Conservation (phyloP, 1,284 basidiomycete species). For the Irpex sp. region DNA sequence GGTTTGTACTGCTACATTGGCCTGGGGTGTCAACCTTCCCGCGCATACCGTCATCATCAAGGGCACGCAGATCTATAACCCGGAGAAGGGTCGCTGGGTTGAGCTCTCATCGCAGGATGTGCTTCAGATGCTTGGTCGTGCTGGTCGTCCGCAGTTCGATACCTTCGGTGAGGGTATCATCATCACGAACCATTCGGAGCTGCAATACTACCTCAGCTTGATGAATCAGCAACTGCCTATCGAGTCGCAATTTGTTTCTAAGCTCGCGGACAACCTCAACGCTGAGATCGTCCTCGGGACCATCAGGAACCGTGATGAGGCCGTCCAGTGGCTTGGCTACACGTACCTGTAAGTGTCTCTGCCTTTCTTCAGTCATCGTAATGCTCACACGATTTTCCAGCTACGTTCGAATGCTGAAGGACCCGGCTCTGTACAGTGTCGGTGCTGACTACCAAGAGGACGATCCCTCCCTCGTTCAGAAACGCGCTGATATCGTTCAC, state of each 20-base stretch:
- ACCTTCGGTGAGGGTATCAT: constrained; percentile 98
- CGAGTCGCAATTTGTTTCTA: constrained; percentile 92
- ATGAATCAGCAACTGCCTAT: constrained; percentile 97
- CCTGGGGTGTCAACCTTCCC: constrained; percentile 99
- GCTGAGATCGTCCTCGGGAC: constrained; percentile 97
- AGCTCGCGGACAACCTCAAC: constrained; percentile 94
- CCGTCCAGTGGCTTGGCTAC: constrained; percentile 96
- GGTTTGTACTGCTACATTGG: constrained; percentile 96
- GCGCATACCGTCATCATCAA: constrained; percentile 99
- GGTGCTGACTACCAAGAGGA: constrained; percentile 90
- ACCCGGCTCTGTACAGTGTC: constrained; percentile 88
- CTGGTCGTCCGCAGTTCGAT: constrained; percentile 97
- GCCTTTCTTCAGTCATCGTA: neutral
- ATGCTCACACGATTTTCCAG: constrained; percentile 31
- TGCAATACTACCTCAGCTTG: constrained; percentile 95
- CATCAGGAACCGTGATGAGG: constrained; percentile 94
- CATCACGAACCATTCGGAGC: constrained; percentile 95
- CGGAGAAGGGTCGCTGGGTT: constrained; percentile 97
- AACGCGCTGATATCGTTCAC: constrained; percentile 92
- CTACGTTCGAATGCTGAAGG: constrained; percentile 95
- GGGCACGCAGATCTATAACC: constrained; percentile 99
- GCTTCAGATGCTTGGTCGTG: constrained; percentile 97
- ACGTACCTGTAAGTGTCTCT: constrained; percentile 77
- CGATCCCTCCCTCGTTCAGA: constrained; percentile 84
- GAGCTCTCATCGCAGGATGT: constrained; percentile 97